Evolutionary conservation across 1,284 basidiomycete genomes (phyloP).

Genomic region (Megacollybia platyphylla): DNA sequence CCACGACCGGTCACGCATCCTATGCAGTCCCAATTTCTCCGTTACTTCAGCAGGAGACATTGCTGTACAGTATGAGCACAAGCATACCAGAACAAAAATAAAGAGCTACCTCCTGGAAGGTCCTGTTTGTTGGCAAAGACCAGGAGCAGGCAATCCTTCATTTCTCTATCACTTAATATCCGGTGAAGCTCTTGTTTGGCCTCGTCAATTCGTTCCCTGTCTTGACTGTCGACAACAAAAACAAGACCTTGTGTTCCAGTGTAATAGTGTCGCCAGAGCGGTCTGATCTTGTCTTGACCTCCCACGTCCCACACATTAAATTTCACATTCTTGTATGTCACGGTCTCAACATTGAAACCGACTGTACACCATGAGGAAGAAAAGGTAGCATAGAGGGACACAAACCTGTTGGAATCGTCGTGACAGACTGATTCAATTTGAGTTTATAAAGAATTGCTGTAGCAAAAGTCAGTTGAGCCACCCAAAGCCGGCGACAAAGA

Average conservation of each 20-base stretch:
- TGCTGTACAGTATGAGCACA: slow-evolving; percentile 32
- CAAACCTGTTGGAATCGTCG: slow-evolving; percentile 94
- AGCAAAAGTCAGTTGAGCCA: slow-evolving; percentile 1
- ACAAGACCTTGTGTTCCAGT: slow-evolving; percentile 99
- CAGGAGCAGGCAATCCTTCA: slow-evolving; percentile 93
- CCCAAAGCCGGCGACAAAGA: slow-evolving; percentile 1
- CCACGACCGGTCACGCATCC: slow-evolving; percentile 97
- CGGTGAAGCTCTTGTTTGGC: slow-evolving; percentile 93
- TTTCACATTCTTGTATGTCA: slow-evolving; percentile 99
- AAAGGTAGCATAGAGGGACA: slow-evolving; percentile 6
- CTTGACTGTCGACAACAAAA: slow-evolving; percentile 86
- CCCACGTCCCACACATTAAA: slow-evolving; percentile 99
- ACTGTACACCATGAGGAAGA: slow-evolving; percentile 27
- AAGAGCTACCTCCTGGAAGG: slow-evolving; percentile 79
- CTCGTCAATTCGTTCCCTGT: slow-evolving; percentile 92
- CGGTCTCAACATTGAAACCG: slow-evolving; percentile 99
- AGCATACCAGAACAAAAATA: slow-evolving; percentile 4
- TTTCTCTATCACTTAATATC: slow-evolving; percentile 94
- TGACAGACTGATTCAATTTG: slow-evolving; percentile 97
- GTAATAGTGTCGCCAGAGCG: slow-evolving; percentile 96
- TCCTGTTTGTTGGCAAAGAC: slow-evolving; percentile 99
- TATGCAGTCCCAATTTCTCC: slow-evolving; percentile 90
- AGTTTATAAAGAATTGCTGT: slow-evolving; percentile 98
- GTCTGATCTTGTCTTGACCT: slow-evolving; percentile 97
- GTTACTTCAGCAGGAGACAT: slow-evolving; percentile 99